Percentiles rank a stretch among this genome's conserved stretches.
These are phyloP conservation scores for Boletellus ananiceps DNA, from an alignment of 768 basidiomycete species.

Conservation along the genomic window DNA sequence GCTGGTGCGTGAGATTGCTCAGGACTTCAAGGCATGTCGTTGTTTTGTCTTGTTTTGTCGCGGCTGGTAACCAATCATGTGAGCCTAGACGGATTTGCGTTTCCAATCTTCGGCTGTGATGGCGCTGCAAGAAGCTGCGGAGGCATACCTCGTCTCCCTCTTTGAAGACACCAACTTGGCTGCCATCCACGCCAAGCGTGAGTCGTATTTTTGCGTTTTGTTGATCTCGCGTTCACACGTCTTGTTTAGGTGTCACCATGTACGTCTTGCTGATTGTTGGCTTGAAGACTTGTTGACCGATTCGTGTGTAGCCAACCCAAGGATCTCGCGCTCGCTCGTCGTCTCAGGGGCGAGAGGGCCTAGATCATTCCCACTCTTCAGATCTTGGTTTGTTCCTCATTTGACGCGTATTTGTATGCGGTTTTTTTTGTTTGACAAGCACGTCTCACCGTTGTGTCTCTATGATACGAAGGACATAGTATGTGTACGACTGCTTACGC, in stretches of 20 bases:
- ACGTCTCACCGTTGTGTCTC: conserved; percentile 13
- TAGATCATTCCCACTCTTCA: conserved; percentile 32
- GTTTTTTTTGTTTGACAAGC: conserved; percentile 7
- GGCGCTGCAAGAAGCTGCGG: conserved; percentile 90
- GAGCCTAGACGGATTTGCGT: conserved; percentile 72
- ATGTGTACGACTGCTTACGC: conserved; percentile 25
- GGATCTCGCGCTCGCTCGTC: conserved; percentile 82
- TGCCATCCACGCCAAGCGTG: conserved; percentile 84
- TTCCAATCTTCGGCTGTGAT: conserved; percentile 96
- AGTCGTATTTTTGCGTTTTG: conserved; percentile 11
- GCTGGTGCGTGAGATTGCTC: conserved; percentile 94
- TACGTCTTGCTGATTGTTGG: conserved; percentile 25
- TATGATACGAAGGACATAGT: conserved; percentile 30
- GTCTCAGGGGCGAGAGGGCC: conserved; percentile 82
- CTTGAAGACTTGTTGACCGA: conserved; percentile 13
- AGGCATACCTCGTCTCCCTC: conserved; percentile 83
- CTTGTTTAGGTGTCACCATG: conserved; percentile 49
- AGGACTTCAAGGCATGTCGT: conserved; percentile 81
- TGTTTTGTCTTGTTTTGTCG: background rate
- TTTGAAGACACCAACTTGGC: conserved; percentile 91
- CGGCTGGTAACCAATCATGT: background rate
- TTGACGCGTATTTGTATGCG: background rate
- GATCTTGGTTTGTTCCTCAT: background rate
- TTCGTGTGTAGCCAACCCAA: conserved; percentile 63
- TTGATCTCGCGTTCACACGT: conserved; percentile 11